Conservation (phyloP, 2,329 filamentous ascomycete species). For the Rhinocladiella similis region DNA sequence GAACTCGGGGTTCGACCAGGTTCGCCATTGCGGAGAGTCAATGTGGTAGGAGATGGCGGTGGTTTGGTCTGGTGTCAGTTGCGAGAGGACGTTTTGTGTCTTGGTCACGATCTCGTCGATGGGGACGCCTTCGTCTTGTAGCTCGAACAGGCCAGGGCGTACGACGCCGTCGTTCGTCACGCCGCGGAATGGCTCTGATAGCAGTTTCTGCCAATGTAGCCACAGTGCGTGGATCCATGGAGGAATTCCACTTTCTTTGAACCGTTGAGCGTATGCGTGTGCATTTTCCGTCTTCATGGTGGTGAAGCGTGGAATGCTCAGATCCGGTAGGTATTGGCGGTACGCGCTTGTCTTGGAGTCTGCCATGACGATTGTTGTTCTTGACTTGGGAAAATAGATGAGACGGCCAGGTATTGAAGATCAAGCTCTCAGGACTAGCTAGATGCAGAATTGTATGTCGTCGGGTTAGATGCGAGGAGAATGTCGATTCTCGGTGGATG, state of each 20-base stretch:
- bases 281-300: slow-evolving; percentile 63
- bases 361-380: slow-evolving; percentile 10
- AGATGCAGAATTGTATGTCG: too few relatives aligned
- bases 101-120: slow-evolving; percentile 58
- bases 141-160: slow-evolving; percentile 54
- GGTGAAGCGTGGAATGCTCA: slow-evolving; percentile 61
- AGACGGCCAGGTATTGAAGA: too few relatives aligned
- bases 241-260: slow-evolving; percentile 59
- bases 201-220: slow-evolving; percentile 58
- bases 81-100: slow-evolving; percentile 47
- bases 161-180: slow-evolving; percentile 65
- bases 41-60: slow-evolving; percentile 59
- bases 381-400: too few relatives aligned
- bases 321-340: slow-evolving; percentile 63
- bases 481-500: neutral
- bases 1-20: slow-evolving; percentile 73
- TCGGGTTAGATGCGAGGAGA: too few relatives aligned
- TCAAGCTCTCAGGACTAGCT: too few relatives aligned
- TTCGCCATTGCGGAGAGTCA: slow-evolving; percentile 70
- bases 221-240: slow-evolving; percentile 68
- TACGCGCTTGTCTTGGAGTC: slow-evolving; percentile 39
- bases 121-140: slow-evolving; percentile 65
- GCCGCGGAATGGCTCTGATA: slow-evolving; percentile 67
- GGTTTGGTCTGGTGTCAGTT: slow-evolving; percentile 52
- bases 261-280: slow-evolving; percentile 61